A percentile compares a stretch with the other conserved stretches of the same genome.
phyloP scores from a whole-genome alignment of 2,329 filamentous ascomycete genomes.

The Raffaelea arxii region DNA sequence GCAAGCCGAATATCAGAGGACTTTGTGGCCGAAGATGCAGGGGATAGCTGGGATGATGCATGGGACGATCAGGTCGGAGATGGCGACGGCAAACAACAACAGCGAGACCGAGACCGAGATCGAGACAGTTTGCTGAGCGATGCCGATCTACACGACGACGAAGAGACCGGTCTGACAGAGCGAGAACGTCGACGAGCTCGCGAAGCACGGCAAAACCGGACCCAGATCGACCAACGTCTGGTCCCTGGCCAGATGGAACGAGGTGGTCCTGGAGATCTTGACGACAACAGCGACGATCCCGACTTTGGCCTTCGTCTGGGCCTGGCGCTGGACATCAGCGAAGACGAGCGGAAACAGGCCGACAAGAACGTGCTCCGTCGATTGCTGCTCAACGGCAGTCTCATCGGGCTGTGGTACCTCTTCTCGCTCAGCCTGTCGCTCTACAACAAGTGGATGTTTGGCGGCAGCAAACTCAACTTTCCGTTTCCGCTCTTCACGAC shows the following conservation, averaged over 20 bases:
- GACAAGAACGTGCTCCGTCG: conserved; percentile 63
- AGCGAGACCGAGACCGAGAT: conserved; percentile 63
- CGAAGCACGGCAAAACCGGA: conserved; percentile 57
- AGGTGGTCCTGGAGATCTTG: conserved; percentile 18
- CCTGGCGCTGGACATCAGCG: conserved; percentile 35
- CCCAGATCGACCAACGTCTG: conserved; percentile 60
- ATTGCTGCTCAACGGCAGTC: conserved; percentile 61
- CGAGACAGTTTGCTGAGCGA: conserved; percentile 55
- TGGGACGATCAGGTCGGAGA: conserved; percentile 14
- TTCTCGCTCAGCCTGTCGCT: conserved; percentile 92
- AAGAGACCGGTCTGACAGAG: conserved; percentile 77
- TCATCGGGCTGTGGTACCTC: conserved; percentile 80
- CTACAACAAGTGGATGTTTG: conserved; percentile 99
- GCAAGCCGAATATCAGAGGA: conserved; percentile 9
- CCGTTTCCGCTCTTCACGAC: conserved; percentile 93
- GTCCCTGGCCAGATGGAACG: too few relatives aligned
- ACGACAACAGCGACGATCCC: not conserved
- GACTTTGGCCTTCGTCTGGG: not conserved
- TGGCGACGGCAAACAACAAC: not conserved
- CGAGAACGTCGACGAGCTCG: conserved; percentile 61
- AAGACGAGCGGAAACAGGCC: conserved; percentile 64
- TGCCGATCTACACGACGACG: conserved; percentile 71
- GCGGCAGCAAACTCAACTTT: conserved; percentile 74
- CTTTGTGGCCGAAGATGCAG: conserved; percentile 17
- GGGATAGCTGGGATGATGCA: conserved; percentile 17